Percentiles rank a stretch among this genome's conserved stretches.
These are phyloP conservation scores for Cryphonectria parasitica DNA, from an alignment of 2,329 filamentous ascomycete species.

Conservation along the genomic window DNA sequence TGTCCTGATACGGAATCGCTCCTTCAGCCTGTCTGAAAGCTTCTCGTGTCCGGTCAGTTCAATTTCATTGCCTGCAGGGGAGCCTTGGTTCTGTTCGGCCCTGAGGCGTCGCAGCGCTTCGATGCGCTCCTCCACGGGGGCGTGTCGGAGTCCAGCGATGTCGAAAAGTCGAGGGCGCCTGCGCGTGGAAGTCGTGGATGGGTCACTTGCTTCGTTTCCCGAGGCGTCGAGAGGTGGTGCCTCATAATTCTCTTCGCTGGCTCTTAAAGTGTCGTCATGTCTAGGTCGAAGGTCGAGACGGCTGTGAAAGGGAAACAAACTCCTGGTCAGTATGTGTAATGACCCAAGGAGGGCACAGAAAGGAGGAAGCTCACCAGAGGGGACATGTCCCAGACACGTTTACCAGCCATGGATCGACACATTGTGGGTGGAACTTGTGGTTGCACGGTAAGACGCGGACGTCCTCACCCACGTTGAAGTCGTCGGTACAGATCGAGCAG, in stretches of 20 bases:
- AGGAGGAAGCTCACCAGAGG: constrained; percentile 59
- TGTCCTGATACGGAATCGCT: constrained; percentile 57
- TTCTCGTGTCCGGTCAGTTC: constrained; percentile 46
- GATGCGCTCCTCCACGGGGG: constrained; percentile 65
- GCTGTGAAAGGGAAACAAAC: constrained; percentile 38
- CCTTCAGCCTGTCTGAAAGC: constrained; percentile 54
- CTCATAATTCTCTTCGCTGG: constrained; percentile 33
- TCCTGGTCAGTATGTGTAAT: constrained; percentile 21
- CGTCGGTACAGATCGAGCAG: constrained; percentile 72
- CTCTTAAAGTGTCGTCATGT: constrained; percentile 33
- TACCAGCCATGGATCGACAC: constrained; percentile 71
- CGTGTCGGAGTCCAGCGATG: constrained; percentile 59
- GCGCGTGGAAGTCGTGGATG: constrained; percentile 39
- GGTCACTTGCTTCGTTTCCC: constrained; percentile 39
- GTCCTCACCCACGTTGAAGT: constrained; percentile 68
- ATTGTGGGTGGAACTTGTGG: constrained; percentile 70
- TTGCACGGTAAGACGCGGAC: constrained; percentile 69
- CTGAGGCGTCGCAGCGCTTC: constrained; percentile 58
- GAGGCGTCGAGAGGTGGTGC: constrained; percentile 50
- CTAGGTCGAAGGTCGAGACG: constrained; percentile 58
- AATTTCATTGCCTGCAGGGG: constrained; percentile 30
- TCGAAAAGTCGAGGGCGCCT: constrained; percentile 60
- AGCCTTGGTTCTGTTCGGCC: constrained; percentile 42
- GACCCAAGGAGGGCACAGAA: neutral
- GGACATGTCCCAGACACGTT: constrained; percentile 73